Evolutionary conservation across 345 rosid species (phyloP).

Genomic region (Eutrema japonicum): DNA sequence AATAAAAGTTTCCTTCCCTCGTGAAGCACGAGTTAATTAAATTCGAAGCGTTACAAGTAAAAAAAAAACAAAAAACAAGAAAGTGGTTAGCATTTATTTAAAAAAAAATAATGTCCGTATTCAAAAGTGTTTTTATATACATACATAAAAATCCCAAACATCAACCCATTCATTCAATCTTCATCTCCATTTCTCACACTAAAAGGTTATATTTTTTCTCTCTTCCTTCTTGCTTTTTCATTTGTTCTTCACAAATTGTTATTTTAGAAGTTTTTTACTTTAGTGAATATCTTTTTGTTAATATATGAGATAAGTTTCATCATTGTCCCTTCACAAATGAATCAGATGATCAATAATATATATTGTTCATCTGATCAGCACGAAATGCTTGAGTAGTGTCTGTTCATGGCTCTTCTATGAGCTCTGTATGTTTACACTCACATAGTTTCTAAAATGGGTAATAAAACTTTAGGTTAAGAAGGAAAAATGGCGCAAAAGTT

Average conservation of each 20-base stretch:
- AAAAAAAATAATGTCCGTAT: not conserved
- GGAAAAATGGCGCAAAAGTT: constrained; percentile 33
- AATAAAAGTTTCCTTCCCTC: constrained; percentile 28
- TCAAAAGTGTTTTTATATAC: constrained; percentile 17
- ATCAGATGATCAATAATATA: too few relatives aligned
- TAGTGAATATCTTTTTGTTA: not conserved
- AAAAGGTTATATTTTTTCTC: constrained; percentile 27
- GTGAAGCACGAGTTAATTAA: constrained; percentile 40
- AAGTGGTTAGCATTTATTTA: constrained; percentile 16
- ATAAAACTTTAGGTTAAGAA: constrained; percentile 20
- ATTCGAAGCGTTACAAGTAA: not conserved
- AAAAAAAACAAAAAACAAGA: not conserved
- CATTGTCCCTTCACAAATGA: too few relatives aligned
- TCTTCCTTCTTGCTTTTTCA: not conserved
- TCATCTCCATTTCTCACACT: constrained; percentile 19
- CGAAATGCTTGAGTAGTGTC: not conserved
- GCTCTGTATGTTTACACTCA: not conserved
- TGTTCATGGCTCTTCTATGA: not conserved
- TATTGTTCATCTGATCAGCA: too few relatives aligned
- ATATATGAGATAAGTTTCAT: too few relatives aligned
- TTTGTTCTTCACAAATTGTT: not conserved
- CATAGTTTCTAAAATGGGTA: not conserved
- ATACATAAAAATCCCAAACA: not conserved
- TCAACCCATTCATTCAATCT: constrained; percentile 18
- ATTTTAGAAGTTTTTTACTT: not conserved